Evolutionary conservation across 805 yeast species (phyloP).

Genomic region (Pichia insulana): DNA sequence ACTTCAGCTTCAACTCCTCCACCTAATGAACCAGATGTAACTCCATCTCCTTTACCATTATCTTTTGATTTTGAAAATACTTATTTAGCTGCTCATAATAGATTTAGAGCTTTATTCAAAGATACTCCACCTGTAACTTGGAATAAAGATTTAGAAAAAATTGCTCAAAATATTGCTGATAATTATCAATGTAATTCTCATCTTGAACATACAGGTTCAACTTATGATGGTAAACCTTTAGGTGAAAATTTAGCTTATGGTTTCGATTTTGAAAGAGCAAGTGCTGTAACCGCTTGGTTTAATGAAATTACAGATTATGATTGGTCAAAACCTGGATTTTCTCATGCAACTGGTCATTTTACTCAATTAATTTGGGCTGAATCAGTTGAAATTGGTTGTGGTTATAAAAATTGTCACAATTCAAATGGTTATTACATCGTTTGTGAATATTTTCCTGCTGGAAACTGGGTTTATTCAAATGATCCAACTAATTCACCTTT

Average conservation of each 20-base stretch:
- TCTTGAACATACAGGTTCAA: slow-evolving; percentile 55
- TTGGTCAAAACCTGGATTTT: slow-evolving; percentile 40
- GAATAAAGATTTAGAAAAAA: slow-evolving; percentile 41
- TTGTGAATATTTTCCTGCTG: slow-evolving; percentile 69
- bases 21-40: slow-evolving; percentile 8
- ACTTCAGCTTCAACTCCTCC: slow-evolving; percentile 14
- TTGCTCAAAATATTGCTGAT: slow-evolving; percentile 52
- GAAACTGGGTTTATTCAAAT: slow-evolving; percentile 50
- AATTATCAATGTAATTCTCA: slow-evolving; percentile 47
- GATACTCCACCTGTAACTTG: slow-evolving; percentile 44
- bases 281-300: slow-evolving; percentile 72
- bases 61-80: slow-evolving; percentile 30
- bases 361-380: slow-evolving; percentile 72
- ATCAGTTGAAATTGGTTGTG: slow-evolving; percentile 63
- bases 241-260: slow-evolving; percentile 86
- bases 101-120: slow-evolving; percentile 42
- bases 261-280: slow-evolving; percentile 35
- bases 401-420: slow-evolving; percentile 48
- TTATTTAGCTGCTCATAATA: slow-evolving; percentile 55
- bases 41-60: slow-evolving; percentile 9
- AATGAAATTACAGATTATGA: slow-evolving; percentile 48
- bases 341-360: slow-evolving; percentile 61
- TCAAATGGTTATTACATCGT: slow-evolving; percentile 47
- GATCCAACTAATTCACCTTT: slow-evolving; percentile 17
- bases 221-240: slow-evolving; percentile 31